Percentiles rank a stretch among this genome's conserved stretches.
phyloP scores from a whole-genome alignment of 2,329 filamentous ascomycete species.

The Trichoderma sp. region DNA sequence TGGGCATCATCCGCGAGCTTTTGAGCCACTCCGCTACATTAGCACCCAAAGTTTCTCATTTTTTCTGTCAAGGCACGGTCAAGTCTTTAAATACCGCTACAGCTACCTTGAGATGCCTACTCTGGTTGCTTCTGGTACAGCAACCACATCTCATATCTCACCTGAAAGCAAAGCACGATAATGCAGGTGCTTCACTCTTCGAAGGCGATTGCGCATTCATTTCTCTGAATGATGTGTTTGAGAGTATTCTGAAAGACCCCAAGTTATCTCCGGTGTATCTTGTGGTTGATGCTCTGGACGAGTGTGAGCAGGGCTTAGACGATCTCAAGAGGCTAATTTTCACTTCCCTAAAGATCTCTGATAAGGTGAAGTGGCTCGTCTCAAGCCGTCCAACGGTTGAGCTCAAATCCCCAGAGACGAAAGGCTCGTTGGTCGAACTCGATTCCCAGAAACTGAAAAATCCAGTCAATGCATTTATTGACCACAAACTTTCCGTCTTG shows the following conservation, averaged over 20 bases:
- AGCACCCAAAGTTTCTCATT: constrained; percentile 33
- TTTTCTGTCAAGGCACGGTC: constrained; percentile 47
- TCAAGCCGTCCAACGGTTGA: constrained; percentile 40
- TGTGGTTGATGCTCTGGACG: constrained; percentile 52
- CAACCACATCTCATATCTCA: constrained; percentile 39
- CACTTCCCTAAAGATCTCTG: constrained; percentile 31
- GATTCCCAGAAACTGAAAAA: constrained; percentile 39
- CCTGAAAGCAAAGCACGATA: constrained; percentile 40
- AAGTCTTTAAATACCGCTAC: constrained; percentile 36
- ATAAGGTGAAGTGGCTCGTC: constrained; percentile 44
- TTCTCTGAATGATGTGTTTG: constrained; percentile 39
- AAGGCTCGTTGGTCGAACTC: constrained; percentile 39
- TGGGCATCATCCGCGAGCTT: constrained; percentile 35
- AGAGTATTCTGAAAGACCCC: constrained; percentile 43
- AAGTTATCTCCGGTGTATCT: constrained; percentile 40
- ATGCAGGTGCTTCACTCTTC: constrained; percentile 39
- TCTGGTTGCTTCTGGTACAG: constrained; percentile 40
- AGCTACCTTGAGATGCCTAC: constrained; percentile 43
- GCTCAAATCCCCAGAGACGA: constrained; percentile 37
- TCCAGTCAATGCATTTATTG: constrained; percentile 43
- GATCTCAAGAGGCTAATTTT: constrained; percentile 40
- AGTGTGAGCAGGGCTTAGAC: constrained; percentile 40
- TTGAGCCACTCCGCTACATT: constrained; percentile 18
- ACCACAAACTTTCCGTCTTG: constrained; percentile 35
- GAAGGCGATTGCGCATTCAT: constrained; percentile 41